Conservation (phyloP, 2,329 filamentous ascomycete species). For the Dryadomyces quercivorus region DNA sequence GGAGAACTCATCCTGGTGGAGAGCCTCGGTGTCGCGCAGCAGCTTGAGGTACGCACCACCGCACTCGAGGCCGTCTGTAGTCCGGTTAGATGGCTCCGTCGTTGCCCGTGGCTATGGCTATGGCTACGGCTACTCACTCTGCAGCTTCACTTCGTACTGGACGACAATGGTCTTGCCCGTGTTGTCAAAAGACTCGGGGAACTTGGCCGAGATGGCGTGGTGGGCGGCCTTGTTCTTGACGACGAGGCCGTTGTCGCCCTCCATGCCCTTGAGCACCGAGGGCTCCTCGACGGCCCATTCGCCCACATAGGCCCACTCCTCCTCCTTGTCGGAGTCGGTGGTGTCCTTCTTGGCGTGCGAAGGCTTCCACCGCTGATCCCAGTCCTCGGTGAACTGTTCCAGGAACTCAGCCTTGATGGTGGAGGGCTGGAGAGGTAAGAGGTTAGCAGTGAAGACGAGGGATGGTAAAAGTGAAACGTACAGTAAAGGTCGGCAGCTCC, state of each 20-base stretch:
- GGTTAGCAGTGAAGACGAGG: background rate
- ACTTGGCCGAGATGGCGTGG: conserved; percentile 98
- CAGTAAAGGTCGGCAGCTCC: conserved; percentile 74
- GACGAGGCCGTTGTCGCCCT: conserved; percentile 91
- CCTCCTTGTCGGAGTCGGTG: conserved; percentile 57
- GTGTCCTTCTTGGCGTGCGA: conserved; percentile 93
- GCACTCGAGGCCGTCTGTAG: conserved; percentile 79
- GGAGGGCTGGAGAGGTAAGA: conserved; percentile 51
- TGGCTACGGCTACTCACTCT: conserved; percentile 66
- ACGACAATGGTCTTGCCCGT: conserved; percentile 95
- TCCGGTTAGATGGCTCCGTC: too few species aligned
- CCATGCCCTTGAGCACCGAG: conserved; percentile 75
- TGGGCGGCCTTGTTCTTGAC: conserved; percentile 97
- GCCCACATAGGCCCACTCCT: conserved; percentile 96
- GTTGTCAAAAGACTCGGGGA: conserved; percentile 91
- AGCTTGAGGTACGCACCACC: conserved; percentile 99
- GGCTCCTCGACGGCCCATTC: conserved; percentile 97
- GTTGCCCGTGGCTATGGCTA: too few species aligned
- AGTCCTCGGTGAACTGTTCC: conserved; percentile 96
- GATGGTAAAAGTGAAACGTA: conserved; percentile 36
- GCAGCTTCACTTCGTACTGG: conserved; percentile 98
- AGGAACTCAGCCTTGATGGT: conserved; percentile 85
- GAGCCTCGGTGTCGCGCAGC: conserved; percentile 91
- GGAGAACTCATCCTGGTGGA: conserved; percentile 95
- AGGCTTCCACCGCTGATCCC: conserved; percentile 86